Evolutionary conservation across 2,329 filamentous ascomycete species (phyloP).

Genomic region (Diaporthe humulicola): DNA sequence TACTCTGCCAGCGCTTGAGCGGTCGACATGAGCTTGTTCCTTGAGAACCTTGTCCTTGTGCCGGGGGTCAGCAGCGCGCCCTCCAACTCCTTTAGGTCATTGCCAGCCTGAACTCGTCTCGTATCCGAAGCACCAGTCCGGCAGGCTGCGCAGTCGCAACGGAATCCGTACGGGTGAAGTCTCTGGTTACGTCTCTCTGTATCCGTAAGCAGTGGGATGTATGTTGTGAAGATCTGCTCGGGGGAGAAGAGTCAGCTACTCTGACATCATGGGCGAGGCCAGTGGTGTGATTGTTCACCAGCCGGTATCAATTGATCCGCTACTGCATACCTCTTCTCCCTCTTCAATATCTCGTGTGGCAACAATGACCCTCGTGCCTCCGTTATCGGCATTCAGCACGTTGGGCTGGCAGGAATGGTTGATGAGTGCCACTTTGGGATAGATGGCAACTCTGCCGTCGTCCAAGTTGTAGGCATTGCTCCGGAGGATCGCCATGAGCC

Average conservation of each 20-base stretch:
- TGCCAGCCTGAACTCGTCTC: slow-evolving; percentile 7
- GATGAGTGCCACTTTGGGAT: slow-evolving; percentile 50
- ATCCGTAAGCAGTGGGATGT: slow-evolving; percentile 27
- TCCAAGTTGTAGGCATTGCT: slow-evolving; percentile 54
- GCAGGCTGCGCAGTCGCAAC: slow-evolving; percentile 28
- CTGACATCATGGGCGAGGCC: background rate
- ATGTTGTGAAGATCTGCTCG: slow-evolving; percentile 27
- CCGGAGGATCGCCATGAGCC: slow-evolving; percentile 50
- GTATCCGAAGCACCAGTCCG: slow-evolving; percentile 6
- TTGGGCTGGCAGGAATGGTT: slow-evolving; percentile 55
- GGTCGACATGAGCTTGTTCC: background rate
- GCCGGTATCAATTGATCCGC: background rate
- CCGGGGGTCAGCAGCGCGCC: background rate
- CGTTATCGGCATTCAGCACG: slow-evolving; percentile 46
- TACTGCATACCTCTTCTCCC: slow-evolving; percentile 50
- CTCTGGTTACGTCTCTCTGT: slow-evolving; percentile 28
- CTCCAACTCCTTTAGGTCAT: slow-evolving; percentile 25
- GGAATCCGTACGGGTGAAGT: slow-evolving; percentile 30
- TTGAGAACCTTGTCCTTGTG: background rate
- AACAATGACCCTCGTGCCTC: slow-evolving; percentile 45
- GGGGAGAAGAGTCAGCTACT: background rate
- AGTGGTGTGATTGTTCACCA: background rate
- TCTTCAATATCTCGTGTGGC: slow-evolving; percentile 48
- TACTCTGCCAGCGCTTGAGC: slow-evolving; percentile 44
- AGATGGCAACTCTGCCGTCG: slow-evolving; percentile 48